Base-by-base conservation (phyloP, 352 stramenopile genomes). In the Phytophthora litchii region DNA sequence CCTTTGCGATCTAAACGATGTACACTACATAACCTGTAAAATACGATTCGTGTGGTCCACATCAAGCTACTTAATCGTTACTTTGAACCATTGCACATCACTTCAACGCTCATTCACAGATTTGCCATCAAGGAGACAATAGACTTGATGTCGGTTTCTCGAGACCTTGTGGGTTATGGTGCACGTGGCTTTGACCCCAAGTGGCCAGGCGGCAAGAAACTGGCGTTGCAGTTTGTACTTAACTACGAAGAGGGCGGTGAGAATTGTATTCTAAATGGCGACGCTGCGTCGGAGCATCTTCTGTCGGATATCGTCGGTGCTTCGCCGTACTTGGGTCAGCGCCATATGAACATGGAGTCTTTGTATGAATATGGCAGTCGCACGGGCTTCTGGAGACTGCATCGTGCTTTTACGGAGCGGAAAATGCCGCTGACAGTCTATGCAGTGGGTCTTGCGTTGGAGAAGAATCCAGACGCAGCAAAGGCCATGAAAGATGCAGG, bases 171-270 rank as follows among this genome's bases (percentile, higher is more conserved):
- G 29, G 94, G 94, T 44, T 98, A 97, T 56, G 94, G 86, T 14
- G 69, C 65, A 19, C 67, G 60, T 3, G 80, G 86, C 1, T 79
- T 88, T 20, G 80, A 92, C 54, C 78, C 86, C 37, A 76, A 91
- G 64, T 86, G 95, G 93, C 91, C 93, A 34, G 56, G 73, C 54
- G 64, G 71, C 59, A 86, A 91, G 67, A 92, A 96, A 62, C 72
- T 98, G 37, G 94, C 94, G 27, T 54, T 91, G 36, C 96, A 98
- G 67, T 96, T 99, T 61, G 95, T 99, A 6, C 88, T 99, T 57
- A 99, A 99, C 78, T 99, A 98, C 73, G 94, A 99, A 76, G 95
- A 98, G 71, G 95, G 95, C 36, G 92, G 92, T 34, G 95, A 99
- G 67, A 98, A 92, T 69, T 97, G 91, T 55, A 63, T 97, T 17